Evolutionary conservation across 2,329 filamentous ascomycete species (phyloP).

Genomic region (Colletotrichum lindemuthianum): DNA sequence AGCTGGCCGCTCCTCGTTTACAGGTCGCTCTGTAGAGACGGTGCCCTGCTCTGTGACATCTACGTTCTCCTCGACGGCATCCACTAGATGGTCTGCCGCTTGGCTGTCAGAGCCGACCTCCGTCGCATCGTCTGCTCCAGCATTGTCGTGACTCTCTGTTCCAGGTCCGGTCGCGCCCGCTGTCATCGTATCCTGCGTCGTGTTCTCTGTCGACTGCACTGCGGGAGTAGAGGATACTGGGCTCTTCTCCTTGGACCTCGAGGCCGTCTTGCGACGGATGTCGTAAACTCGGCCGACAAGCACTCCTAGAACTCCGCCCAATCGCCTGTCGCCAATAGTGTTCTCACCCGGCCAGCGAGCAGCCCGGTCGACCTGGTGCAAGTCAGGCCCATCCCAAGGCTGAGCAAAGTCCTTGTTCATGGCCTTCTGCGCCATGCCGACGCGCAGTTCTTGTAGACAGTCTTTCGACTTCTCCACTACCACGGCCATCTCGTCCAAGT

Average conservation of each 20-base stretch:
- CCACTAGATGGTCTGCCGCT: neutral
- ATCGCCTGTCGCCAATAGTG: conserved; percentile 68
- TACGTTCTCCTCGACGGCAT: neutral
- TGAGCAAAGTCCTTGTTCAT: conserved; percentile 63
- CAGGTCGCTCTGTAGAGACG: too few species aligned
- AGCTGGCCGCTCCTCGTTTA: neutral
- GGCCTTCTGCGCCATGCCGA: conserved; percentile 72
- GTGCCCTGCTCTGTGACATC: neutral
- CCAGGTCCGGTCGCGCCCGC: neutral
- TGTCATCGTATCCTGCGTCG: neutral
- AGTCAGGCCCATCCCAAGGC: conserved; percentile 69
- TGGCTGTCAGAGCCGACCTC: conserved; percentile 9
- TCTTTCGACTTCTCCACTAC: conserved; percentile 77
- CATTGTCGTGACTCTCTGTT: conserved; percentile 1
- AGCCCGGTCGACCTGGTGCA: conserved; percentile 71
- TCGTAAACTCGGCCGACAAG: conserved; percentile 75
- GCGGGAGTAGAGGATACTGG: neutral
- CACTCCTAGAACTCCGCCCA: conserved; percentile 76
- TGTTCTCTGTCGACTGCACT: conserved; percentile 1
- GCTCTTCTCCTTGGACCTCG: conserved; percentile 30
- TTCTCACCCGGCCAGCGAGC: conserved; percentile 66
- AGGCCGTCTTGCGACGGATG: conserved; percentile 47
- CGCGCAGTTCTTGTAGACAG: conserved; percentile 74
- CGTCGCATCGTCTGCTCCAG: neutral
- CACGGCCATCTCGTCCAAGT: conserved; percentile 84